A percentile compares a stretch with the other conserved stretches of the same genome.
phyloP scores from a whole-genome alignment of 2,329 filamentous ascomycete genomes.

The Colletotrichum caudatum region DNA sequence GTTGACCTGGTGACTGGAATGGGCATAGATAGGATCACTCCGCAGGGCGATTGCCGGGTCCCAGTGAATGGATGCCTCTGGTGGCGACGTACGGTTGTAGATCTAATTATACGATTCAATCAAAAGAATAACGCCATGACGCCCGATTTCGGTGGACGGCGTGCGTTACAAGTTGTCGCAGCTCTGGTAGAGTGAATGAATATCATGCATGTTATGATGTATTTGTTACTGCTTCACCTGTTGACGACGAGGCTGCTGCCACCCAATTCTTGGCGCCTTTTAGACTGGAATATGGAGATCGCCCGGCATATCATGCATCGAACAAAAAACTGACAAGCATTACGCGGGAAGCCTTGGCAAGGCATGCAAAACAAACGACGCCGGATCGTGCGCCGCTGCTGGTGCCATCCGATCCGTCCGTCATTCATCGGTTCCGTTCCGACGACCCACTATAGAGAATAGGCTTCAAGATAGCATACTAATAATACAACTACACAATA shows the following conservation, averaged over 20 bases:
- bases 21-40: neutral
- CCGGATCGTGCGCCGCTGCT: neutral
- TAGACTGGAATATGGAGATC: too few species aligned
- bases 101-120: neutral
- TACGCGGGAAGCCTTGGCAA: neutral
- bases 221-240: too few species aligned
- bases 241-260: neutral
- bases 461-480: too few species aligned
- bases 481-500: neutral
- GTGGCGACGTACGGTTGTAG: neutral
- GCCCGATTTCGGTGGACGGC: neutral
- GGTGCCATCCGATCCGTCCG: too few species aligned
- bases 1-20: neutral
- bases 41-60: neutral
- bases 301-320: neutral
- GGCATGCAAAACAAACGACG: too few species aligned
- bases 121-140: neutral
- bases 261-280: too few species aligned
- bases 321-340: neutral
- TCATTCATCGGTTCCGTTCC: neutral
- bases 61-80: too few species aligned
- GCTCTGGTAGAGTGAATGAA: neutral
- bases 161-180: neutral
- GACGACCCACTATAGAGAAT: too few species aligned
- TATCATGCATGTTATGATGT: too few species aligned